Conservation (phyloP, 73 alveolate species). For the Diophrys sp. region DNA sequence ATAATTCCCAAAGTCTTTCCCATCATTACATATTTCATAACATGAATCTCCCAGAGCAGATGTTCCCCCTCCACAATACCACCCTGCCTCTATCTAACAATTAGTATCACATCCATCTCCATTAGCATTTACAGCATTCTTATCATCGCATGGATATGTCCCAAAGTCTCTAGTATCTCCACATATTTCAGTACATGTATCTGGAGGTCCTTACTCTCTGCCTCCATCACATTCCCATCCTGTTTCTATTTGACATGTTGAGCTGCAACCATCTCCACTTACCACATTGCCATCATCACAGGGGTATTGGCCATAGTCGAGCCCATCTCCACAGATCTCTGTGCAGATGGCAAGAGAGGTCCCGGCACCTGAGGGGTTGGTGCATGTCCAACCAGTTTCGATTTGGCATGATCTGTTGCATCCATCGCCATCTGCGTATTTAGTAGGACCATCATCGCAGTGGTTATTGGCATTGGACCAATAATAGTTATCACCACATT, state of each 20-base stretch:
- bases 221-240: slow-evolving; percentile 4
- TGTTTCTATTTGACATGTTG: slow-evolving; percentile 20
- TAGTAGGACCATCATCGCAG: slow-evolving; percentile 6
- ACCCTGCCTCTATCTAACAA: slow-evolving; percentile 1
- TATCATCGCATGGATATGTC: not conserved
- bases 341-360: no score
- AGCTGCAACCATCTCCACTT: slow-evolving; percentile 50
- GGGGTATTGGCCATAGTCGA: no score
- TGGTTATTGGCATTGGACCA: not conserved
- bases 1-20: no score
- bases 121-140: no score
- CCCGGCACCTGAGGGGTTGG: not conserved
- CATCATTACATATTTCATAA: not conserved
- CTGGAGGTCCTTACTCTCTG: slow-evolving; percentile 2
- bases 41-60: not conserved
- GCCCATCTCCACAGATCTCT: no score
- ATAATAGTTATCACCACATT: not conserved
- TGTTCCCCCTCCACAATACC: not conserved
- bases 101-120: not conserved
- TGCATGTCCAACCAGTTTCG: slow-evolving; percentile 42
- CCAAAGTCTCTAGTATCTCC: slow-evolving; percentile 2
- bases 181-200: not conserved
- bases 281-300: slow-evolving; percentile 53
- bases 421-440: slow-evolving; percentile 47
- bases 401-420: slow-evolving; percentile 28